Evolutionary conservation across 2,329 filamentous ascomycete species (phyloP).

Genomic region (Trichoderma sp.): DNA sequence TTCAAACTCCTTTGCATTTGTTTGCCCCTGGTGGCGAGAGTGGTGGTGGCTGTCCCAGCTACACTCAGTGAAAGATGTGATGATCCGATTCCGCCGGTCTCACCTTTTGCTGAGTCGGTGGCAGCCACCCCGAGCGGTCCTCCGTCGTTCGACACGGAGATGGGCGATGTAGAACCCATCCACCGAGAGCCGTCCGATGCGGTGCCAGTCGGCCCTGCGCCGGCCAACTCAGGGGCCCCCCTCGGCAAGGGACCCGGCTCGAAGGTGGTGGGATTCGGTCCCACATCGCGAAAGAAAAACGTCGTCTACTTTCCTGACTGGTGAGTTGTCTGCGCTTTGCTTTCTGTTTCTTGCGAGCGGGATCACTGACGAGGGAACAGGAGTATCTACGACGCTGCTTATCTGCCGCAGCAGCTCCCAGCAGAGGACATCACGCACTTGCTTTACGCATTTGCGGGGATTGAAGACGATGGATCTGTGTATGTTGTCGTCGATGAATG

Average conservation of each 20-base stretch:
- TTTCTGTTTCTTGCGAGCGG: slow-evolving; percentile 37
- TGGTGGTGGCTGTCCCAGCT: slow-evolving; percentile 32
- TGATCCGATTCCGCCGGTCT: neutral
- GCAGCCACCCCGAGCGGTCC: neutral
- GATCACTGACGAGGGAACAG: slow-evolving; percentile 38
- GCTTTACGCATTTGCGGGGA: slow-evolving; percentile 61
- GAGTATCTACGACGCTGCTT: slow-evolving; percentile 71
- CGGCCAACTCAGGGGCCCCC: neutral
- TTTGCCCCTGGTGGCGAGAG: slow-evolving; percentile 36
- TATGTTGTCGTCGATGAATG: slow-evolving; percentile 37
- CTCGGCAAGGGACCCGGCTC: neutral
- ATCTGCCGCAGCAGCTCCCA: slow-evolving; percentile 69
- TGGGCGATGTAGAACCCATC: neutral
- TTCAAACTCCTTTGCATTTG: slow-evolving; percentile 33
- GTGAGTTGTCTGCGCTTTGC: slow-evolving; percentile 46
- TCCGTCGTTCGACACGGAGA: neutral
- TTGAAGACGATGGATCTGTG: slow-evolving; percentile 51
- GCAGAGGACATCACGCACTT: slow-evolving; percentile 72
- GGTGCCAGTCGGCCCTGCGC: neutral
- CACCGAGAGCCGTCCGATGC: neutral
- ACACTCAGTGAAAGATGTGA: neutral
- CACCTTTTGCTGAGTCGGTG: neutral
- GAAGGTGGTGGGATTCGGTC: too few relatives aligned
- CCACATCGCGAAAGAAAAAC: slow-evolving; percentile 38
- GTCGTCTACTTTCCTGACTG: slow-evolving; percentile 59